Conservation (phyloP, 108 stramenopile species). For the Asterionellopsis glacialis region DNA sequence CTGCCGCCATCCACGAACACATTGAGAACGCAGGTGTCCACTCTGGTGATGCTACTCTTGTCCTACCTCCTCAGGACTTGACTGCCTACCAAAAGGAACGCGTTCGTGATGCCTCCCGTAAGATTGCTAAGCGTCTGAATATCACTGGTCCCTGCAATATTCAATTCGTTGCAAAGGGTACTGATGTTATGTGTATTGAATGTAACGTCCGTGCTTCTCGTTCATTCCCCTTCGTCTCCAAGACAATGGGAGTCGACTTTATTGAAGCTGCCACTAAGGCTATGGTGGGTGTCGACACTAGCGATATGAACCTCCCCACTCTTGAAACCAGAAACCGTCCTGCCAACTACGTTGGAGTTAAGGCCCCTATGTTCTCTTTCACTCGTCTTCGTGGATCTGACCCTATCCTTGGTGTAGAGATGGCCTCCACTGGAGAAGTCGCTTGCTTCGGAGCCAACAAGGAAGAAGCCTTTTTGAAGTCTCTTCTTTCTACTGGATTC, state of each 20-base stretch:
- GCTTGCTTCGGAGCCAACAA: slow-evolving; percentile 97
- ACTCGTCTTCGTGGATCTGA: slow-evolving; percentile 97
- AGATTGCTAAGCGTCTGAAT: slow-evolving; percentile 91
- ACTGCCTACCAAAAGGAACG: slow-evolving; percentile 75
- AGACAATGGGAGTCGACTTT: slow-evolving; percentile 97
- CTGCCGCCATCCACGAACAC: slow-evolving; percentile 96
- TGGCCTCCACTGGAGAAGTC: slow-evolving; percentile 98
- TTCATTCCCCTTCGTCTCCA: slow-evolving; percentile 98
- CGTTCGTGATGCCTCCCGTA: slow-evolving; percentile 81
- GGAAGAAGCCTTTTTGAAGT: slow-evolving; percentile 98
- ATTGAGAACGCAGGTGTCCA: slow-evolving; percentile 99
- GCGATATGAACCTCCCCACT: slow-evolving; percentile 88
- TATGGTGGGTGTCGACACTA: slow-evolving; percentile 76
- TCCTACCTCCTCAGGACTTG: slow-evolving; percentile 88
- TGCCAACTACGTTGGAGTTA: slow-evolving; percentile 92
- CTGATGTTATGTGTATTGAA: slow-evolving; percentile 97
- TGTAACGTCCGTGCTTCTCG: slow-evolving; percentile 97
- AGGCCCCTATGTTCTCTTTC: slow-evolving; percentile 99
- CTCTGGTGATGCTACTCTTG: slow-evolving; percentile 93
- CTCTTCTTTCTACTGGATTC: slow-evolving; percentile 91
- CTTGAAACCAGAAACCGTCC: slow-evolving; percentile 84
- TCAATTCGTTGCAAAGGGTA: slow-evolving; percentile 97
- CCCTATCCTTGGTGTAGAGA: slow-evolving; percentile 97
- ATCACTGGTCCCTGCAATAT: slow-evolving; percentile 99
- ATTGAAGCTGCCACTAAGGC: slow-evolving; percentile 94